A percentile compares a stretch with the other conserved stretches of the same genome.
phyloP scores from a whole-genome alignment of 176 grass and related monocot genomes.

The Areca catechu region DNA sequence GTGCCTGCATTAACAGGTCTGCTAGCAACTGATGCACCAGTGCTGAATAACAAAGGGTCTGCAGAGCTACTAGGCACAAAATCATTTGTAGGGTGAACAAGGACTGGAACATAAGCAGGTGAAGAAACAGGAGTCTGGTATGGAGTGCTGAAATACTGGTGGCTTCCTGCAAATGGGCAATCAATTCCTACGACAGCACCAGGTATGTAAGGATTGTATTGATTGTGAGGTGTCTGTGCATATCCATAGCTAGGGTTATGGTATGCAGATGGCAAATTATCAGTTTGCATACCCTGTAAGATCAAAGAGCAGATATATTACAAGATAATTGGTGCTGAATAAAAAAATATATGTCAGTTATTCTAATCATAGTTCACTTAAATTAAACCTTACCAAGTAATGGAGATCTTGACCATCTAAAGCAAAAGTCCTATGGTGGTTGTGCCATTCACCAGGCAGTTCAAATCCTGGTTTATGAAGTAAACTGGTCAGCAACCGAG shows the following conservation, averaged over 20 bases:
- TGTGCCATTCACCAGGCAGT: conserved; percentile 56
- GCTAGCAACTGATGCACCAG: conserved; percentile 25
- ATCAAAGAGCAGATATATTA: too few species aligned
- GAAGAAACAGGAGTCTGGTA: conserved; percentile 39
- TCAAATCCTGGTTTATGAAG: conserved; percentile 38
- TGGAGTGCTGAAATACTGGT: conserved; percentile 37
- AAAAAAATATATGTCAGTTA: too few species aligned
- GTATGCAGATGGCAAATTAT: conserved; percentile 43
- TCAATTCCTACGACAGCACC: conserved; percentile 34
- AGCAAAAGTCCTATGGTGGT: conserved; percentile 33
- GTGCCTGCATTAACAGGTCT: conserved; percentile 20
- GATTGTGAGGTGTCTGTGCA: conserved; percentile 40
- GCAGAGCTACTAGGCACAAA: conserved; percentile 26
- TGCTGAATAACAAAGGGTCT: conserved; percentile 26
- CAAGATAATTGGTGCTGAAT: too few species aligned
- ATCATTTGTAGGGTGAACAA: conserved; percentile 39
- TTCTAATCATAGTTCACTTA: background rate
- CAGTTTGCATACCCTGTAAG: conserved; percentile 44
- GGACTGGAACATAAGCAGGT: conserved; percentile 51
- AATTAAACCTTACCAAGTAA: conserved; percentile 42
- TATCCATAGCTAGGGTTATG: conserved; percentile 51
- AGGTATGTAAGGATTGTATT: conserved; percentile 42
- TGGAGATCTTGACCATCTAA: conserved; percentile 66
- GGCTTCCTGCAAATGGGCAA: conserved; percentile 37
- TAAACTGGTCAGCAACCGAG: background rate